phyloP scores from a whole-genome alignment of 2,329 filamentous ascomycete genomes.

The Ramichloridium luteum region DNA sequence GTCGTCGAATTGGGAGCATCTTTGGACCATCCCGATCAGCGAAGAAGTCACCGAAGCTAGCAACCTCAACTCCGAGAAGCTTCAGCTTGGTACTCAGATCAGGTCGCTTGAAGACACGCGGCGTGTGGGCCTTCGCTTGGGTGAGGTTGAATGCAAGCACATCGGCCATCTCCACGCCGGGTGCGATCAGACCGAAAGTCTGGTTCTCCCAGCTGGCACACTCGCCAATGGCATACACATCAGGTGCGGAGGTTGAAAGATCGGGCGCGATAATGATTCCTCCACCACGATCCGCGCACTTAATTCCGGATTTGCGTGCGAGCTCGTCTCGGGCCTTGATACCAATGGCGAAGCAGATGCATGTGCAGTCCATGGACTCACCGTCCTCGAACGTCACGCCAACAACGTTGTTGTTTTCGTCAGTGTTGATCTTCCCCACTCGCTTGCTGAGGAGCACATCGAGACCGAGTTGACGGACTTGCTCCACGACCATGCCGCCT shows the following conservation, averaged over 20 bases:
- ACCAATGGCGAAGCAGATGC: constrained; percentile 82
- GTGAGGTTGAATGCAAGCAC: constrained; percentile 85
- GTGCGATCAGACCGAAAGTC: constrained; percentile 79
- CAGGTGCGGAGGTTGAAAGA: constrained; percentile 56
- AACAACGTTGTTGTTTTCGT: constrained; percentile 53
- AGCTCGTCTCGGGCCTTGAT: constrained; percentile 71
- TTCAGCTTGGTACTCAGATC: constrained; percentile 89
- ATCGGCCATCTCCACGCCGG: constrained; percentile 86
- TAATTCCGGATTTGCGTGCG: constrained; percentile 55
- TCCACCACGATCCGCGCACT: constrained; percentile 58
- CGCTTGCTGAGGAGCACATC: constrained; percentile 69
- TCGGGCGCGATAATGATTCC: constrained; percentile 59
- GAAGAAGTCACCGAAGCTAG: constrained; percentile 89
- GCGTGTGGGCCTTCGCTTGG: constrained; percentile 59
- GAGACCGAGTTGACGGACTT: constrained; percentile 64
- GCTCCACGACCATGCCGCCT: constrained; percentile 67
- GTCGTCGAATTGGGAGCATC: constrained; percentile 50
- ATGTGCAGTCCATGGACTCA: constrained; percentile 62
- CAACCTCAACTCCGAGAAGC: constrained; percentile 78
- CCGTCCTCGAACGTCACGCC: constrained; percentile 75
- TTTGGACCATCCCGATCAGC: constrained; percentile 75
- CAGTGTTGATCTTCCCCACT: constrained; percentile 59
- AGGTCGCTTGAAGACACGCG: constrained; percentile 62
- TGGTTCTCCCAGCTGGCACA: constrained; percentile 82
- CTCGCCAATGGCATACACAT: constrained; percentile 80